These are phyloP conservation scores for Stramenopiles sp. DNA, from an alignment of 352 stramenopile species.

Conservation along the genomic window DNA sequence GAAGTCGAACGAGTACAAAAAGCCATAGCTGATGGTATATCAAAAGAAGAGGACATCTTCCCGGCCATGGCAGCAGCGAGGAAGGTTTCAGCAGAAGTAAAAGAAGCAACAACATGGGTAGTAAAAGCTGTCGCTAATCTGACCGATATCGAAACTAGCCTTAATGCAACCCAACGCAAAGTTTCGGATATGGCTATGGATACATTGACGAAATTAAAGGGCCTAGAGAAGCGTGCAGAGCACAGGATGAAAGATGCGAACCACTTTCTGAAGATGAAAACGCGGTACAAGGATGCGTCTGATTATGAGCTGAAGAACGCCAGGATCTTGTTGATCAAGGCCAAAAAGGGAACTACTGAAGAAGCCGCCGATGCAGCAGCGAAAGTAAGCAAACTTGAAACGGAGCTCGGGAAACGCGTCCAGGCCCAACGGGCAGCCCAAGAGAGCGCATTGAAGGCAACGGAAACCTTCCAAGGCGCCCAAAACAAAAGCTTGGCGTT, in stretches of 20 bases:
- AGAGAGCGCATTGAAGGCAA: background rate
- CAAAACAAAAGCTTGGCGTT: background rate
- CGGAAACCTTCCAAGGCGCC: background rate
- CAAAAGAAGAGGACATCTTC: no score
- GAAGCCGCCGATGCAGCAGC: no score
- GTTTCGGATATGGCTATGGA: background rate
- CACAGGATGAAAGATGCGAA: background rate
- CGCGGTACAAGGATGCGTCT: background rate
- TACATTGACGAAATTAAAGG: background rate
- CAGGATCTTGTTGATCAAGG: background rate
- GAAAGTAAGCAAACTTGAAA: background rate
- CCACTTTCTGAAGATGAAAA: background rate
- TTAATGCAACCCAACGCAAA: background rate
- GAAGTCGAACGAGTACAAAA: no score
- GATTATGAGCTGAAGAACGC: background rate
- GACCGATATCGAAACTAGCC: background rate
- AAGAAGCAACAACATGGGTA: background rate
- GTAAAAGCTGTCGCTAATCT: background rate
- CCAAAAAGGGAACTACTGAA: background rate
- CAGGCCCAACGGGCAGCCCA: background rate
- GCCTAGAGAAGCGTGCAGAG: background rate
- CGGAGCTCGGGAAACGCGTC: background rate
- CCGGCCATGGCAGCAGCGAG: background rate
- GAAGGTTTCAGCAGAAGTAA: background rate
- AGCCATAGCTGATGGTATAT: no score